These are phyloP conservation scores for Taphrina pruni DNA, from an alignment of 1,139 yeast species.

Conservation along the genomic window DNA sequence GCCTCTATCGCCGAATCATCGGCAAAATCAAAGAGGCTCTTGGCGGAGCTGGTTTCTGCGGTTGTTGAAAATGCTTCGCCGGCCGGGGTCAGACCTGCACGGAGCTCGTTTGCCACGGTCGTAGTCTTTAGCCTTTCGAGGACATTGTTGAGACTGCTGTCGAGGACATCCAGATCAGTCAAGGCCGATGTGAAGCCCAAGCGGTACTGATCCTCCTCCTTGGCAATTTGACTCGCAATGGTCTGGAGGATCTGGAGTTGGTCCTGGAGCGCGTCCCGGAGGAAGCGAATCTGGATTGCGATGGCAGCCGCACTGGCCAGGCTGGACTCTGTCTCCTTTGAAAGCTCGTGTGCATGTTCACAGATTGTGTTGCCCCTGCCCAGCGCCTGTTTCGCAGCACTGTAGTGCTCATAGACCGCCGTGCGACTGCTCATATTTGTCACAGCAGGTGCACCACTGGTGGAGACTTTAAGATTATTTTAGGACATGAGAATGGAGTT, in stretches of 20 bases:
- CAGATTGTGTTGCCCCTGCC: conserved; percentile 20
- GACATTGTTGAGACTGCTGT: conserved; percentile 23
- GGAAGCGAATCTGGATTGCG: conserved; percentile 3
- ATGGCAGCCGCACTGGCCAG: not conserved
- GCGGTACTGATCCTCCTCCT: conserved; percentile 17
- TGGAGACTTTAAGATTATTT: too few species aligned
- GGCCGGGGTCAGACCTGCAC: not conserved
- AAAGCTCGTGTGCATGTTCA: conserved; percentile 18
- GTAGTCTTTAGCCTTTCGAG: conserved; percentile 22
- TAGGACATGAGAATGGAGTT: too few species aligned
- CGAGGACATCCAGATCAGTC: conserved; percentile 23
- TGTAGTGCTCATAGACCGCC: conserved; percentile 19
- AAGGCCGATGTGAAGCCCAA: conserved; percentile 1
- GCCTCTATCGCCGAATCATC: conserved; percentile 33
- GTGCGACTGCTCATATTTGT: conserved; percentile 1
- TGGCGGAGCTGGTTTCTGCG: not conserved
- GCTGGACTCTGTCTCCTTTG: conserved; percentile 12
- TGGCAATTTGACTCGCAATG: conserved; percentile 1
- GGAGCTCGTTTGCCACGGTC: conserved; percentile 5
- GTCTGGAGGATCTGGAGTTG: conserved; percentile 21
- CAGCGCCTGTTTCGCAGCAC: conserved; percentile 35
- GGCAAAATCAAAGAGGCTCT: conserved; percentile 31
- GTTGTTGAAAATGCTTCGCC: not conserved
- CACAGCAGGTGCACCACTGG: too few species aligned
- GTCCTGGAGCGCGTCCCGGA: conserved; percentile 19